Percentiles rank a stretch among this genome's conserved stretches.
Conservation (phyloP, 2,329 filamentous ascomycete species). For the Chrysosporium queenslandicum region DNA sequence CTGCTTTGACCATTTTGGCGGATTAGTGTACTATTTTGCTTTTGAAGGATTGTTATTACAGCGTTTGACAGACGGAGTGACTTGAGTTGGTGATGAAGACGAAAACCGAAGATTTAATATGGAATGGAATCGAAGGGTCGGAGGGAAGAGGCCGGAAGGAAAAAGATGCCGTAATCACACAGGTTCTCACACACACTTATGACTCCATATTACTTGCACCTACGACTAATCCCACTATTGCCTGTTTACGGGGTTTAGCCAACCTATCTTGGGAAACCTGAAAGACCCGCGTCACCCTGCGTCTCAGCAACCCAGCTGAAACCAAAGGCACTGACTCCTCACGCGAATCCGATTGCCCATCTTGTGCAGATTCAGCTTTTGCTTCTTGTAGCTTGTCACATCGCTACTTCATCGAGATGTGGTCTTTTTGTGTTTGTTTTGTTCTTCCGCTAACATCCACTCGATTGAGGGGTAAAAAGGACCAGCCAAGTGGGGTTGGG, state of each 20-base stretch:
- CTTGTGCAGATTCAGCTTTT: neutral
- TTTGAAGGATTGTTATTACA: neutral
- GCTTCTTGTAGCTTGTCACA: neutral
- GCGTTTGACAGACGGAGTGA: neutral
- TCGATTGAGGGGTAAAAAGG: conserved; percentile 1
- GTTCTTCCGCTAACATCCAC: neutral
- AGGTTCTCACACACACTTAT: neutral
- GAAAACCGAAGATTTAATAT: neutral
- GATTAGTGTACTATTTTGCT: conserved; percentile 28
- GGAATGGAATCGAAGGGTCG: neutral
- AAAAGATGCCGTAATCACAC: conserved; percentile 5
- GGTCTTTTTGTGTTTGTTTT: neutral
- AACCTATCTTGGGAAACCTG: neutral
- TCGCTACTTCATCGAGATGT: neutral
- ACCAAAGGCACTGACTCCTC: neutral
- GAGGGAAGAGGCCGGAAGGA: neutral
- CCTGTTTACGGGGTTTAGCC: too few relatives aligned
- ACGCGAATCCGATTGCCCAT: neutral
- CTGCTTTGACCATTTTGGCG: conserved; percentile 97
- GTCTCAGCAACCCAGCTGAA: neutral
- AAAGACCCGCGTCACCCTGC: neutral
- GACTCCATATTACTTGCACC: too few relatives aligned
- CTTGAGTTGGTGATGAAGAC: neutral
- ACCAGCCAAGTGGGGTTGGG: neutral
- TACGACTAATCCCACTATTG: neutral